Conservation (phyloP, 23 red algal genomes). For the Gracilariopsis chorda region DNA sequence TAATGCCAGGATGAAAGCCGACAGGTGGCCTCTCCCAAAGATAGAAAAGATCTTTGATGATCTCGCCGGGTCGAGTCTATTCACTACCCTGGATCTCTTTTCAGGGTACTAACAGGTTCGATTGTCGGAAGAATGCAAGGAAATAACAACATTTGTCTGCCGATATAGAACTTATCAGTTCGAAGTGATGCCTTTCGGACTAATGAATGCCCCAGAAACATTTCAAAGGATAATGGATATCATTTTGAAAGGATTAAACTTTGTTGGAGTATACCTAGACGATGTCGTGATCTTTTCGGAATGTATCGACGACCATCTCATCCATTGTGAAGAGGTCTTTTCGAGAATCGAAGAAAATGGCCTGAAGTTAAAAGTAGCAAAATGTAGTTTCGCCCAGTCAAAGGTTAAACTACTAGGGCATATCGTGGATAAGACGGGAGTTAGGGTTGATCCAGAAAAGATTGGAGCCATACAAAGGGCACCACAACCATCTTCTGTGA, state of each 20-base stretch:
- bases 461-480: neutral
- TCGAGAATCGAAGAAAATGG: neutral
- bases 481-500: neutral
- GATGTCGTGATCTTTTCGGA: neutral
- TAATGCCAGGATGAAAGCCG: neutral
- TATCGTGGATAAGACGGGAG: neutral
- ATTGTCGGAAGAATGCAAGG: neutral
- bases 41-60: neutral
- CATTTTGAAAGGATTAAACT: neutral
- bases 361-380: neutral
- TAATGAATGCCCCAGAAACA: neutral
- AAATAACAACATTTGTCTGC: neutral
- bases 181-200: neutral
- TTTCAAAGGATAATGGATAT: constrained; percentile 2
- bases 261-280: neutral
- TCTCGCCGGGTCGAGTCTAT: neutral
- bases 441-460: neutral
- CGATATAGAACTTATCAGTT: neutral
- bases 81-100: neutral
- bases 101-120: neutral
- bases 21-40: neutral
- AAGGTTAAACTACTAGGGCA: neutral
- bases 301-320: neutral
- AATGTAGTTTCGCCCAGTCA: neutral
- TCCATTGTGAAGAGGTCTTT: neutral